phyloP scores from a whole-genome alignment of 192 early-diverging fungal genomes.

The Podila epigama region DNA sequence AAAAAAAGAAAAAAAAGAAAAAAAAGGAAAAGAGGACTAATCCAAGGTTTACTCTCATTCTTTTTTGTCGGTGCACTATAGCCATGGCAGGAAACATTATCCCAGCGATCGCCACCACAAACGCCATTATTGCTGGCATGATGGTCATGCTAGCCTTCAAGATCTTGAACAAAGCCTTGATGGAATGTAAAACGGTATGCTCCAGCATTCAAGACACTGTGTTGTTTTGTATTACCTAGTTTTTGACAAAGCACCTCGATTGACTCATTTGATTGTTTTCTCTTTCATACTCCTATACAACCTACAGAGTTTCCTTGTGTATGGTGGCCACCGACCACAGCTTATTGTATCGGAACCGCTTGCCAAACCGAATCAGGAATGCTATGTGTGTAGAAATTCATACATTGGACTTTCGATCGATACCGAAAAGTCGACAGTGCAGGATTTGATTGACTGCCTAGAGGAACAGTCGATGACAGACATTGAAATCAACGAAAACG shows the following conservation, averaged over 20 bases:
- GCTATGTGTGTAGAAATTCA: slow-evolving; percentile 76
- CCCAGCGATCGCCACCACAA: slow-evolving; percentile 97
- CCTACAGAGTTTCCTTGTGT: slow-evolving; percentile 64
- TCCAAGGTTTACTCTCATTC: slow-evolving; percentile 30
- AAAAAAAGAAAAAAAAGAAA: too few relatives aligned
- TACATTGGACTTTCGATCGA: slow-evolving; percentile 71
- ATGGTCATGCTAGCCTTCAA: slow-evolving; percentile 90
- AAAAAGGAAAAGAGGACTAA: background rate
- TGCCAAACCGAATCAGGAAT: slow-evolving; percentile 73
- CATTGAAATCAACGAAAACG: slow-evolving; percentile 65
- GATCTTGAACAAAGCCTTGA: slow-evolving; percentile 62
- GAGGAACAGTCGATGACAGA: slow-evolving; percentile 63
- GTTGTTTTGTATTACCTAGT: too few relatives aligned
- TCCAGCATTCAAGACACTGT: too few relatives aligned
- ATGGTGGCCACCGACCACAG: slow-evolving; percentile 63
- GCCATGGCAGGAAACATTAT: slow-evolving; percentile 99
- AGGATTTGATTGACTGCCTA: slow-evolving; percentile 65
- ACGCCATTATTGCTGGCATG: slow-evolving; percentile 94
- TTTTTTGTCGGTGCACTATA: slow-evolving; percentile 29
- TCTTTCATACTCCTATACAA: background rate
- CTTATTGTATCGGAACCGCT: slow-evolving; percentile 70
- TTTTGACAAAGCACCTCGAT: too few relatives aligned
- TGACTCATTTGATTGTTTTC: background rate
- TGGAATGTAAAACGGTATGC: slow-evolving; percentile 65
- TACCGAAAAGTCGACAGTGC: slow-evolving; percentile 65